Percentiles rank a stretch among this genome's conserved stretches.
These are phyloP conservation scores for Wickerhamomyces xylosicus DNA, from an alignment of 805 yeast species.

Conservation along the genomic window DNA sequence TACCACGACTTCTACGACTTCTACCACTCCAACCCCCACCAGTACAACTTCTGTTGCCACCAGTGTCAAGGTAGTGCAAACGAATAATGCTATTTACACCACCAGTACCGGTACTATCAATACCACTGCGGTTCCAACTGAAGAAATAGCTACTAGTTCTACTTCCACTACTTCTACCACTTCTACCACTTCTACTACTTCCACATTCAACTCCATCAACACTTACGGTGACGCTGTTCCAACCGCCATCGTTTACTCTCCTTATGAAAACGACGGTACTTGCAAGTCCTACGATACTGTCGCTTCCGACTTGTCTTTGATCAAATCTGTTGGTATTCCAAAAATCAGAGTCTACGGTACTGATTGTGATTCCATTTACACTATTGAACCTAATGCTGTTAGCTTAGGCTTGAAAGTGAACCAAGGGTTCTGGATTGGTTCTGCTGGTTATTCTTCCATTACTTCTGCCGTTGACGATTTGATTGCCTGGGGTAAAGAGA, in stretches of 20 bases:
- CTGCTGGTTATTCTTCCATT: conserved; percentile 58
- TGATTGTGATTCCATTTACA: conserved; percentile 64
- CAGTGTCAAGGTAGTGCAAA: conserved; percentile 19
- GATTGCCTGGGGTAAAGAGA: conserved; percentile 34
- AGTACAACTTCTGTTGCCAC: conserved; percentile 4
- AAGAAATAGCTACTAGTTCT: conserved; percentile 20
- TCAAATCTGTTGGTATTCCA: conserved; percentile 50
- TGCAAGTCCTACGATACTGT: conserved; percentile 58
- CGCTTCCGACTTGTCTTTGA: conserved; percentile 43
- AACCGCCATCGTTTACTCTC: conserved; percentile 61
- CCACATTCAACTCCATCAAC: conserved; percentile 16
- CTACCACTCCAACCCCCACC: conserved; percentile 1
- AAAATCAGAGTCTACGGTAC: conserved; percentile 76
- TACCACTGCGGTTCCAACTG: conserved; percentile 21
- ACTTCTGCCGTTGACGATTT: conserved; percentile 47
- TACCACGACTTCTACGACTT: conserved; percentile 12
- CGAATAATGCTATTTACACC: conserved; percentile 8
- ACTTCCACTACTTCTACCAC: conserved; percentile 12
- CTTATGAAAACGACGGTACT: conserved; percentile 56
- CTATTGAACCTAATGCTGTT: conserved; percentile 52
- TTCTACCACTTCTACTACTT: conserved; percentile 16
- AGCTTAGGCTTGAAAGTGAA: conserved; percentile 59
- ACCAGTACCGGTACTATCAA: conserved; percentile 21
- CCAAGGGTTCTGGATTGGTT: conserved; percentile 80
- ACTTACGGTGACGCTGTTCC: conserved; percentile 30